Evolutionary conservation across 306 rosid genomes (phyloP).

Genomic region (Quercus rubra): DNA sequence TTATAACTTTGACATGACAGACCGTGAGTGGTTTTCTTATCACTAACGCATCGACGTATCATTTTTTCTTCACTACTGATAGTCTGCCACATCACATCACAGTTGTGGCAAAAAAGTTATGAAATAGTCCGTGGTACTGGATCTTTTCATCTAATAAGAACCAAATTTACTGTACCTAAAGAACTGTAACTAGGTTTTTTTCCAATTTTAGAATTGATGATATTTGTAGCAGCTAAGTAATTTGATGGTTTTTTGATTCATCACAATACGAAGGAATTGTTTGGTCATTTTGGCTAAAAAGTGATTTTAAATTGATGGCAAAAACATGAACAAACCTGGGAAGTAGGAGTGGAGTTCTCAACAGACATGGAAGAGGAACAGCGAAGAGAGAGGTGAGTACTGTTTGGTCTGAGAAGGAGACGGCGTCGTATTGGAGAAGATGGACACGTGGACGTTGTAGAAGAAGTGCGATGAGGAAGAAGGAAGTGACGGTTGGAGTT

Average conservation of each 20-base stretch:
- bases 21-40: accelerated
- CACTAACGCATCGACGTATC: accelerated
- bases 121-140: too few relatives aligned
- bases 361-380: slow-evolving; percentile 27
- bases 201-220: too few relatives aligned
- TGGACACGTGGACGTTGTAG: neutral
- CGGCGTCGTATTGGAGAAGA: slow-evolving; percentile 22
- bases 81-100: accelerated
- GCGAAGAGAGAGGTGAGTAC: slow-evolving; percentile 2
- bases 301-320: neutral
- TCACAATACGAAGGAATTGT: neutral
- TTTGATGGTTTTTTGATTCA: too few relatives aligned
- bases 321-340: slow-evolving; percentile 46
- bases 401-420: slow-evolving; percentile 9
- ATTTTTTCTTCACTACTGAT: too few relatives aligned
- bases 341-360: slow-evolving; percentile 34
- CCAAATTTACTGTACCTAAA: too few relatives aligned
- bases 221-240: too few relatives aligned
- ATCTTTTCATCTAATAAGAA: too few relatives aligned
- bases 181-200: too few relatives aligned
- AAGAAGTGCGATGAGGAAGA: slow-evolving; percentile 23
- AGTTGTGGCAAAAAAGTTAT: too few relatives aligned
- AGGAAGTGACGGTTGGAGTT: slow-evolving; percentile 2
- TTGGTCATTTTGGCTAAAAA: neutral
- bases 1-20: too few relatives aligned